Evolutionary conservation across 1,284 basidiomycete genomes (phyloP), one percentile per base, ranked within the genome.

Genomic region (Rhodotorula sp.): DNA sequence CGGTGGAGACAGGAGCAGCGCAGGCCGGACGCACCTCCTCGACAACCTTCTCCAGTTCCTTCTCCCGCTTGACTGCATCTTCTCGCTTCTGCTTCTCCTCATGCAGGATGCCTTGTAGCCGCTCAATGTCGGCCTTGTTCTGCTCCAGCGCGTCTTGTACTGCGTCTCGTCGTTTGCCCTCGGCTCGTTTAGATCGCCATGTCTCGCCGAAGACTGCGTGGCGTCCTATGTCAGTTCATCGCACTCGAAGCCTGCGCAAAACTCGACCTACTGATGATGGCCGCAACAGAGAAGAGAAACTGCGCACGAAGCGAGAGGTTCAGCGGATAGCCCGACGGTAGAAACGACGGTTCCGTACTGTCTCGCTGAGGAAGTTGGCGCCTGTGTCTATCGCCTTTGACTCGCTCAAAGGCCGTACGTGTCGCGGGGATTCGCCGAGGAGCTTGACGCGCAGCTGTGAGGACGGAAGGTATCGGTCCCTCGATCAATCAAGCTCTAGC

Each of bases 291-390:
- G 44, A 68, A 71, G 16, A 71, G 46, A 50, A 70, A 70, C 68
- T 69, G 63, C 26, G 31, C 18, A 37, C 15, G 28, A 24, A 34
- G 15, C 24, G 44, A 31, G 4, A 4, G 8, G 16, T 7, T 7
- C 10, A 40, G 5, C 7, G 48, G 40, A 13, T 26, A 8, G n/a
- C 28, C 50, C 22, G n/a, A 10, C 50, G 31, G 28, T 28, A 63
- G n/a, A 26, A 52, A 2, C 4, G 59, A 16, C n/a, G n/a, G 16
- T 6, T 63, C 58, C 58, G 31, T 51, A 68, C 64, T 26, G 66
- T 64, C 55, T 75, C 74, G 18, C 65, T 66, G 5, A 75, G 57
- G 46, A 75, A 75, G 34, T 75, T 75, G 6, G 74, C 74, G 1
- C 74, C 74, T 0, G 68, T 52, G 31, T 75, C 74, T 31, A 75